A percentile compares a stretch with the other conserved stretches of the same genome.
Evolutionary conservation across 139 green algal genomes (phyloP).

Genomic region (Desmodesmus armatus): DNA sequence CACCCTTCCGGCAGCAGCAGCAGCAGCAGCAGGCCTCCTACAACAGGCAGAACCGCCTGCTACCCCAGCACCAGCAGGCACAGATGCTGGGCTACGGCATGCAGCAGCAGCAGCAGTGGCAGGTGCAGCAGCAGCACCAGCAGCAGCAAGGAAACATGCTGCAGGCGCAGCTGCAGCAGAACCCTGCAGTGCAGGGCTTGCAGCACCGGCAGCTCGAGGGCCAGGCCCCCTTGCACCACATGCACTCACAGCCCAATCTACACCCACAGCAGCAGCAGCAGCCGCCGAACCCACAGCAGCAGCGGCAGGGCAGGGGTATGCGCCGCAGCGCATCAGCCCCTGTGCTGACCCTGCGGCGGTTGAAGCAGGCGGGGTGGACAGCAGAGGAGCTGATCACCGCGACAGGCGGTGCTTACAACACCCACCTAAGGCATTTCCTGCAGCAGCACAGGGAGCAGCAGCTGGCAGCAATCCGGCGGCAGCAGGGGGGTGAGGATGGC

Average conservation of each 20-base stretch:
- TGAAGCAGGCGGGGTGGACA: constrained; percentile 25
- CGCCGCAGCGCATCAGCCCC: neutral
- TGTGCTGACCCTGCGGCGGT: constrained; percentile 6
- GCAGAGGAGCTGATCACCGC: constrained; percentile 20
- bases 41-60: neutral
- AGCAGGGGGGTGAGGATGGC: neutral
- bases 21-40: neutral
- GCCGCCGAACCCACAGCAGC: neutral
- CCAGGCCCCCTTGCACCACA: neutral
- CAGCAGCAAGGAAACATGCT: neutral
- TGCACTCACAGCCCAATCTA: neutral
- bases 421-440: constrained; percentile 4
- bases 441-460: neutral
- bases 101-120: neutral
- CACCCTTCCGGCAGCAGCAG: neutral
- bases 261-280: constrained; percentile 5
- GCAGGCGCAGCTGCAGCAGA: neutral
- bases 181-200: neutral
- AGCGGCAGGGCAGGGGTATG: neutral
- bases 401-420: constrained; percentile 4
- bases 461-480: neutral
- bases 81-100: neutral
- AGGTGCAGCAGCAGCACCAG: neutral
- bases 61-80: neutral
- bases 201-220: constrained; percentile 20